phyloP scores from a whole-genome alignment of 2,329 filamentous ascomycete genomes.

The Thielaviopsis musarum region DNA sequence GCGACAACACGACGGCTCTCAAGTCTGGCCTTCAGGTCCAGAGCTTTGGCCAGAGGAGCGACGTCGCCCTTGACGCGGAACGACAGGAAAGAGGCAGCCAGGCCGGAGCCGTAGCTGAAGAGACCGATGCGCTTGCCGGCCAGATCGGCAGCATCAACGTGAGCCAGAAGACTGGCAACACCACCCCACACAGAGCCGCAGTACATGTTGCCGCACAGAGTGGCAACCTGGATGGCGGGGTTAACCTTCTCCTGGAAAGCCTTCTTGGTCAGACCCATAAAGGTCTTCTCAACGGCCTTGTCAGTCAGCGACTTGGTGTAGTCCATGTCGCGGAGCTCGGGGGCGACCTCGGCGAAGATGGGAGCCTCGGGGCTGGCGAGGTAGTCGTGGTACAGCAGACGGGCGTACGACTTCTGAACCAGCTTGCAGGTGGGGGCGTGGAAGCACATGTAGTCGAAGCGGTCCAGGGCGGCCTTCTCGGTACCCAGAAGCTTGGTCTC shows the following conservation, averaged over 20 bases:
- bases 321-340: constrained; percentile 61
- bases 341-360: constrained; percentile 56
- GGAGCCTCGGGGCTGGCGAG: constrained; percentile 49
- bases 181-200: constrained; percentile 61
- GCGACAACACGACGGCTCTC: constrained; percentile 47
- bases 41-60: constrained; percentile 45
- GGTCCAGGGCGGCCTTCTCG: constrained; percentile 50
- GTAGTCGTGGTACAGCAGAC: constrained; percentile 76
- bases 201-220: constrained; percentile 57
- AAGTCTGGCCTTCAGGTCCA: constrained; percentile 55
- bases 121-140: constrained; percentile 57
- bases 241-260: constrained; percentile 62
- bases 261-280: constrained; percentile 74
- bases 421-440: constrained; percentile 79
- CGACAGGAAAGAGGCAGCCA: constrained; percentile 55
- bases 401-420: constrained; percentile 69
- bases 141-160: constrained; percentile 44
- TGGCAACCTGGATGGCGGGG: constrained; percentile 58
- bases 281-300: constrained; percentile 73
- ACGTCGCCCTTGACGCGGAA: constrained; percentile 59
- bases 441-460: constrained; percentile 72
- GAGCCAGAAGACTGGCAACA: constrained; percentile 50
- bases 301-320: constrained; percentile 66
- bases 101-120: constrained; percentile 66
- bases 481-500: constrained; percentile 40